Evolutionary conservation across 2,329 filamentous ascomycete genomes (phyloP), one percentile per base, ranked within the genome.

Genomic region (Ilyonectria sp.): DNA sequence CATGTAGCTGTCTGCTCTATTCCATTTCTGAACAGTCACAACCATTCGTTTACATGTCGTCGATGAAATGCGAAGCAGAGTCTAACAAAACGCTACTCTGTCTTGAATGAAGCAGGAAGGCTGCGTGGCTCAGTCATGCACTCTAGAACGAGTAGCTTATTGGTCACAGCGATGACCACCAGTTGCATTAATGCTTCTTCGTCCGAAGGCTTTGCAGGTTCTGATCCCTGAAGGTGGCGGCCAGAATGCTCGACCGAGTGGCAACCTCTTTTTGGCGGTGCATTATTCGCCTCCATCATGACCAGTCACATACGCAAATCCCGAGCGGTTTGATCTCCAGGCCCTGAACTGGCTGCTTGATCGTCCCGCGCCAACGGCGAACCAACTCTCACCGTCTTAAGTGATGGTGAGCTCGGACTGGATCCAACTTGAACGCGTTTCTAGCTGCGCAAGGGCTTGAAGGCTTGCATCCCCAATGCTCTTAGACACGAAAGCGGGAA

Each of bases 341-440:
- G 26, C 13, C 23, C 31, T 33, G 19, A 33, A n/a, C 46, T 31
- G 40, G 50, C 50, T 73, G 69, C 69, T 71, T 76, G 73, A 76
- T 77, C 74, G 70, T 77, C 75, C 75, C 75, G 74, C 68, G 53
- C 63, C 55, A 61, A 40, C 64, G 59, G 35, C 47, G 26, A 54
- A 40, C 52, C 33, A 60, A 8, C 40, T 43, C 40, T 43, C 40
- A n/a, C 40, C 40, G 49, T 52, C 49, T 29, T 29, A n/a, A 52
- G 31, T 21, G 17, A 5, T 40, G 33, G n/a, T 43, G 46, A 35
- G 19, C 33, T 23, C 21, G 58, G 58, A 8, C 37, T 19, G 23
- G 40, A 47, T 13, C 44, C 21, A 53, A 19, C 31, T 60, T 56
- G 49, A 53, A 55, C 31, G 44, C 52, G 44, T 54, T 63, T 43